phyloP scores from a whole-genome alignment of 495 filamentous ascomycete species.

The Glonium stellatum region DNA sequence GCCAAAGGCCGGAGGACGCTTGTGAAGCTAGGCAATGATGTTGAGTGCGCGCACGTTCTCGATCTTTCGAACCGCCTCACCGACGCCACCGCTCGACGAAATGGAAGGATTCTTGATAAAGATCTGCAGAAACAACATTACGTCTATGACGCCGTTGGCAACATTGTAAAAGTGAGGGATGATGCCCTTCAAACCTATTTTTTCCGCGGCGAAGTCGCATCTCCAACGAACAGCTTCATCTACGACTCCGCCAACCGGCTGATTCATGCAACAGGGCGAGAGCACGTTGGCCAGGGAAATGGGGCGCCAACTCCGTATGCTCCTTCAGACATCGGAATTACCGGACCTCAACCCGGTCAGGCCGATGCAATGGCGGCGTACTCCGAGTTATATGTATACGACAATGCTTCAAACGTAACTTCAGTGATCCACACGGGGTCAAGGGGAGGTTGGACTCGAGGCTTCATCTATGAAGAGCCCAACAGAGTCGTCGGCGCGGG shows the following conservation, averaged over 20 bases:
- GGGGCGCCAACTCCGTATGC: not conserved
- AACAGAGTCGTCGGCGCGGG: not conserved
- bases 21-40: not conserved
- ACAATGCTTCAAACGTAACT: slow-evolving; percentile 24
- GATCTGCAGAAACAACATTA: slow-evolving; percentile 31
- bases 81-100: not conserved
- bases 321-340: not conserved
- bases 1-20: not conserved
- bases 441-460: not conserved
- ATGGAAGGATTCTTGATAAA: not conserved
- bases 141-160: slow-evolving; percentile 29
- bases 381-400: slow-evolving; percentile 27
- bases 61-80: not conserved
- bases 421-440: slow-evolving; percentile 11
- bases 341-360: not conserved
- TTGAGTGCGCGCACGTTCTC: too few species aligned
- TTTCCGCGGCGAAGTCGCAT: slow-evolving; percentile 25
- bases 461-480: slow-evolving; percentile 1
- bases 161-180: slow-evolving; percentile 25
- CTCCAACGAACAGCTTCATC: slow-evolving; percentile 24
- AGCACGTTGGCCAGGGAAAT: slow-evolving; percentile 23
- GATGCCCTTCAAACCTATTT: slow-evolving; percentile 30
- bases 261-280: slow-evolving; percentile 33
- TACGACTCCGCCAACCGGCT: slow-evolving; percentile 37
- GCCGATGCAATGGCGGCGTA: slow-evolving; percentile 19